Evolutionary conservation across 495 filamentous ascomycete genomes (phyloP), one percentile per base, ranked within the genome.

Genomic region (Halenospora varia): DNA sequence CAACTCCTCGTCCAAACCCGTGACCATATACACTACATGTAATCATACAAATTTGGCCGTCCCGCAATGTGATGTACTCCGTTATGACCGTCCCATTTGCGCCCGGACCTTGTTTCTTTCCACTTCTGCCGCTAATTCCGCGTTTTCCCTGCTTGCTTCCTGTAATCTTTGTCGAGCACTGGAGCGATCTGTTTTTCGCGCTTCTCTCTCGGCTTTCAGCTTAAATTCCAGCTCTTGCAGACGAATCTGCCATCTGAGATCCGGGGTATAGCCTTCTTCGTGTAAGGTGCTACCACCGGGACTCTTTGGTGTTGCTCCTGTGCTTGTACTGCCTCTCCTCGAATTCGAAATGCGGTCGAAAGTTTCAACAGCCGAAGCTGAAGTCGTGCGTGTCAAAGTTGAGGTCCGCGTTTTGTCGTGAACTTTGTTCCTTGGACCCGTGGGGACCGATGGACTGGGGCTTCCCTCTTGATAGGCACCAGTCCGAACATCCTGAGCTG

Each of bases 151-250:
- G 68, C 86, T 82, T 25, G 87, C 89, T 67, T 96, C 89, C 62
- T 92, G 88, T 22, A 98, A 77, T 61, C 94, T 77, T 76, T 89
- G 87, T 57, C 88, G 77, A 35, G 94, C 94, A 40, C 88, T 90
- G 24, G 75, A 85, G 19, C 93, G 83, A 73, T 98, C 94, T 45
- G 94, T 69, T 23, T 92, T 67, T 39, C 95, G 75, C n/a, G 83
- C 92, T 68, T 97, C 94, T 10, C 94, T 74, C 70, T 98, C 94
- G 18, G 86, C 84, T 65, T 96, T 96, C 24, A 98, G 77, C 61
- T 92, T 82, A 65, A 85, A 82, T 77, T 98, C 95, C 42, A 97
- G 70, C 62, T 97, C 92, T 51, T 87, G 81, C 17, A 98, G 73
- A 18, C 95, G 76, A 46, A 95, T 80, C 62, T 92, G 84, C 90